Percentiles rank a stretch among this genome's conserved stretches.
These are phyloP conservation scores for Cyberlindnera galapagoensis DNA, from an alignment of 805 yeast genomes.

Conservation along the genomic window DNA sequence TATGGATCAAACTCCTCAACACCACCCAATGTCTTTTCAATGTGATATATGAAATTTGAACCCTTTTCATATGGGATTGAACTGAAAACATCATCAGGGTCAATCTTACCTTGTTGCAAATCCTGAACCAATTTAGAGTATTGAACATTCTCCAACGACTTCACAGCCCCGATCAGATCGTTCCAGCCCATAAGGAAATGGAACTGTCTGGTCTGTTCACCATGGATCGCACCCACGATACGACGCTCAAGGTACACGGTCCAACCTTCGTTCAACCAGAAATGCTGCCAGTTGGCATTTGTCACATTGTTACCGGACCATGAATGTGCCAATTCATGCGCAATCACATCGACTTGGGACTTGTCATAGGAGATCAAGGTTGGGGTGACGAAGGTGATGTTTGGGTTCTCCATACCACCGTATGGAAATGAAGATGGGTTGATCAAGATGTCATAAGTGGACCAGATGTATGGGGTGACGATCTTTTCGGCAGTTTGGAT, in stretches of 20 bases:
- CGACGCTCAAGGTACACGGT: constrained; percentile 87
- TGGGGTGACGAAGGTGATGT: constrained; percentile 86
- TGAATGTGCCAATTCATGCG: constrained; percentile 89
- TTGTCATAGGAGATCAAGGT: constrained; percentile 81
- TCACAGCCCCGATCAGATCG: constrained; percentile 61
- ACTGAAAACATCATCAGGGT: constrained; percentile 87
- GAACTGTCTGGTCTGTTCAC: constrained; percentile 64
- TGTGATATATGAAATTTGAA: constrained; percentile 64
- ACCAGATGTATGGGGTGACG: constrained; percentile 81
- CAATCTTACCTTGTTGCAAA: constrained; percentile 53
- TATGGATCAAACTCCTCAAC: constrained; percentile 64
- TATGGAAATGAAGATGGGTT: constrained; percentile 76
- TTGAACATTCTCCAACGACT: constrained; percentile 50
- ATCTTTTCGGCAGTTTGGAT: constrained; percentile 70
- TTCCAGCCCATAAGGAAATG: constrained; percentile 87
- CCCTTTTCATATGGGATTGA: constrained; percentile 92
- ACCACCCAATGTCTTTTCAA: constrained; percentile 69
- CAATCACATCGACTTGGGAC: constrained; percentile 82
- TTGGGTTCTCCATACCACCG: constrained; percentile 95
- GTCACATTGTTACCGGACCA: constrained; percentile 93
- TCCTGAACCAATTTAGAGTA: constrained; percentile 66
- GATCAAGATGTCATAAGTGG: constrained; percentile 70
- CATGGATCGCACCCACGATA: constrained; percentile 41
- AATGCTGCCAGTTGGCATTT: constrained; percentile 87
- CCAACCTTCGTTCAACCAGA: constrained; percentile 96